These are phyloP conservation scores for Lathyrus tuberosus DNA, from an alignment of 306 rosid genomes.

Conservation along the genomic window DNA sequence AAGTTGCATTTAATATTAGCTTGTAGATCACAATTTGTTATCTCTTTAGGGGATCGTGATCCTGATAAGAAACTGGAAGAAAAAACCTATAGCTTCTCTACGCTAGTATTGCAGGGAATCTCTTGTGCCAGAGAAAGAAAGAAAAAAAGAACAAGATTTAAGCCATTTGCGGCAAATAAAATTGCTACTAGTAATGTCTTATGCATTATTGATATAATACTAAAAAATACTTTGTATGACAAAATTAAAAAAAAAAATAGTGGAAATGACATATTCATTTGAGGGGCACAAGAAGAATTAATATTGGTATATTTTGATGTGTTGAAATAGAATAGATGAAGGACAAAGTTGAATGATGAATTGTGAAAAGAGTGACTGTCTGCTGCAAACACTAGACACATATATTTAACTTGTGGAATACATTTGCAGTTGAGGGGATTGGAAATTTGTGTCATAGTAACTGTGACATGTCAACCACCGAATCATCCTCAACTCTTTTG, in stretches of 20 bases:
- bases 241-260: no score
- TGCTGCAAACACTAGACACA: neutral
- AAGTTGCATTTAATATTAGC: conserved; percentile 37
- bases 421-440: conserved; percentile 26
- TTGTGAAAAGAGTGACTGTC: conserved; percentile 8
- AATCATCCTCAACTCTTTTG: conserved; percentile 21
- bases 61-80: conserved; percentile 13
- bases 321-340: conserved; percentile 1
- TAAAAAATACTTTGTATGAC: neutral
- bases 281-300: conserved; percentile 1
- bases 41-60: conserved; percentile 41
- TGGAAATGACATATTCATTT: neutral
- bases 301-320: conserved; percentile 11
- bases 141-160: conserved; percentile 12
- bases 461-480: conserved; percentile 31
- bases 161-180: conserved; percentile 38
- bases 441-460: neutral
- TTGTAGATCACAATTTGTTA: conserved; percentile 40
- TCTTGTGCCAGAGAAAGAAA: conserved; percentile 27
- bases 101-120: conserved; percentile 22
- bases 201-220: neutral
- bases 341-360: conserved; percentile 12
- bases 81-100: conserved; percentile 22
- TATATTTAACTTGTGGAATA: conserved; percentile 25
- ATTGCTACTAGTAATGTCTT: conserved; percentile 11